Evolutionary conservation across 768 basidiomycete species (phyloP), one percentile per base, ranked within the genome.

Genomic region (Serendipita sp.): DNA sequence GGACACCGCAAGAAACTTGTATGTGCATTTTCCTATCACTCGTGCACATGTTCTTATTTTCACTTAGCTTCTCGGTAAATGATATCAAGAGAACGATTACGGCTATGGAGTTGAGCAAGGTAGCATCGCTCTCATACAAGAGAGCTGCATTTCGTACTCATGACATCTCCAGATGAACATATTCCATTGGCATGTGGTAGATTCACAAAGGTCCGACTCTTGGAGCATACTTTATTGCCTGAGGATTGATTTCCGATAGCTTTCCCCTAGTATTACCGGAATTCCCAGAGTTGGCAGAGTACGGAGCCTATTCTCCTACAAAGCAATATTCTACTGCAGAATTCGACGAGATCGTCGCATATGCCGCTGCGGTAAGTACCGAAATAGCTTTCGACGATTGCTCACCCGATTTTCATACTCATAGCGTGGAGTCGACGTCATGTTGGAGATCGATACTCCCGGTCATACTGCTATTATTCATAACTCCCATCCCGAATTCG

Each of bases 141-240:
- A n/a, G n/a, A n/a, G n/a, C 28, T 69, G 16, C 41, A 3, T n/a
- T 17, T 63, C 60, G 2, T 62, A 9, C 20, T 9, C 62, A 62
- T 9, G 45, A 43, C 33, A 43, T 44, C 31, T 20, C 51, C 51
- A 84, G 82, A 79, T 88, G 56, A 90, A 84, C 71, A 81, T 80
- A 1, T 80, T 92, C 67, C 88, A 92, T 66, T 92, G 89, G 90
- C 90, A 92, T 68, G 76, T 89, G 63, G 82, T 82, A 38, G 90
- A 93, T 72, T 82, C 83, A 61, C 88, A 92, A 68, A 58, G 53
- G 53, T 34, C 69, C 70, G 2, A 24, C 26, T 31, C n/a, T 9
- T 11, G 4, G 33, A 24, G 9, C 53, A 28, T 26, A 58, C 5
- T n/a, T 17, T n/a, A 58, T 22, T 58, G 24, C 9, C 30, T 13